phyloP scores from a whole-genome alignment of 495 filamentous ascomycete genomes.

The Hyaloscypha bicolor region DNA sequence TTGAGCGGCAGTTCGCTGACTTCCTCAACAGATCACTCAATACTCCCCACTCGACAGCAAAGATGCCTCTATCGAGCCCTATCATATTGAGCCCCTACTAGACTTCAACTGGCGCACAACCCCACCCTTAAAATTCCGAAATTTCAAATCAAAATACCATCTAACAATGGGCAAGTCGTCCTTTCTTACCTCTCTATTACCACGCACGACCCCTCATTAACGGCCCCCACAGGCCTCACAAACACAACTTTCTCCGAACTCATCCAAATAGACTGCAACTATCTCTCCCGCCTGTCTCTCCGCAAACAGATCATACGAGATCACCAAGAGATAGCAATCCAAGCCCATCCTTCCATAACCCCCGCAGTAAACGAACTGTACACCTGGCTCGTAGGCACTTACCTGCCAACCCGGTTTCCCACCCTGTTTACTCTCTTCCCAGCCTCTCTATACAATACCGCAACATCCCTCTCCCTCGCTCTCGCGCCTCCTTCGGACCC shows the following conservation, averaged over 20 bases:
- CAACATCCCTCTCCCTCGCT: slow-evolving; percentile 48
- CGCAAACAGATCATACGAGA: slow-evolving; percentile 53
- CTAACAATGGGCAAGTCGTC: slow-evolving; percentile 67
- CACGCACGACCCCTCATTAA: neutral
- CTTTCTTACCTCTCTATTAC: neutral
- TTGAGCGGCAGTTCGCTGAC: neutral
- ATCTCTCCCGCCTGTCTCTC: slow-evolving; percentile 55
- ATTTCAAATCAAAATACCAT: slow-evolving; percentile 72
- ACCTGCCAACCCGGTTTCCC: slow-evolving; percentile 69
- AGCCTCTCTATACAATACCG: slow-evolving; percentile 44
- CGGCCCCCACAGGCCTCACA: slow-evolving; percentile 27
- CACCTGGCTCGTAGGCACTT: slow-evolving; percentile 59
- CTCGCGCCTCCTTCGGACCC: slow-evolving; percentile 35
- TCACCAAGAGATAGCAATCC: slow-evolving; percentile 50
- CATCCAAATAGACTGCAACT: slow-evolving; percentile 67
- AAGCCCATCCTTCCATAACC: slow-evolving; percentile 43
- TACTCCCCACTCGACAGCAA: neutral
- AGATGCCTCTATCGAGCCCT: slow-evolving; percentile 8
- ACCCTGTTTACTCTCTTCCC: slow-evolving; percentile 53
- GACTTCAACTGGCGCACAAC: slow-evolving; percentile 62
- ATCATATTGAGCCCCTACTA: slow-evolving; percentile 47
- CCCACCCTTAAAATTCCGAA: slow-evolving; percentile 62
- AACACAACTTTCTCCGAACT: slow-evolving; percentile 59
- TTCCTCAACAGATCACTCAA: neutral
- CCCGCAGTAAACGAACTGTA: slow-evolving; percentile 67